A percentile compares a stretch with the other conserved stretches of the same genome.
Evolutionary conservation across 306 rosid species (phyloP).

Genomic region (Quillaja saponaria): DNA sequence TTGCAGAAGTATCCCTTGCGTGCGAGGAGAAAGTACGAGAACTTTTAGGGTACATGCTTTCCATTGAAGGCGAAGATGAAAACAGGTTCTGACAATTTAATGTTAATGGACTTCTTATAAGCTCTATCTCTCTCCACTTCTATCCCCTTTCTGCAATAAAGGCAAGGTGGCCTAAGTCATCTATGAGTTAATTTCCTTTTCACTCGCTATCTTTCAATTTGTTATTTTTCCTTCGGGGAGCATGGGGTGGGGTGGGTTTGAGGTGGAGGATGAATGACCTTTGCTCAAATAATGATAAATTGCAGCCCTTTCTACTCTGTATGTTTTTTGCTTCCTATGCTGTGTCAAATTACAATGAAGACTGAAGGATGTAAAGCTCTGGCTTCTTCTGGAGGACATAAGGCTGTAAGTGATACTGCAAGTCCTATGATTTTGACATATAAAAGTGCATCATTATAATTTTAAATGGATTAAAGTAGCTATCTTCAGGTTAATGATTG

Average conservation of each 20-base stretch:
- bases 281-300: constrained; percentile 30
- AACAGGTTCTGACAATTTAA: constrained; percentile 54
- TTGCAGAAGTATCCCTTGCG: constrained; percentile 88
- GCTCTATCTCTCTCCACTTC: neutral
- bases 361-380: constrained; percentile 70
- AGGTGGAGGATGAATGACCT: constrained; percentile 19
- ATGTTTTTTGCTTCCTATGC: constrained; percentile 86
- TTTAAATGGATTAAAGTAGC: neutral
- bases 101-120: constrained; percentile 12
- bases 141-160: too few relatives aligned
- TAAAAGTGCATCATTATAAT: neutral
- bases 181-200: too few relatives aligned
- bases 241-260: neutral
- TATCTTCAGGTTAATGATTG: constrained; percentile 1
- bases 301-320: constrained; percentile 77
- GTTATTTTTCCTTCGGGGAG: too few relatives aligned
- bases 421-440: neutral
- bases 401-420: constrained; percentile 57
- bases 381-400: constrained; percentile 68
- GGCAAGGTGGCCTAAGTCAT: too few relatives aligned
- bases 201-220: too few relatives aligned
- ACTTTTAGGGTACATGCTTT: constrained; percentile 76
- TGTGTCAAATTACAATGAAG: constrained; percentile 79
- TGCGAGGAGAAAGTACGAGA: constrained; percentile 71
- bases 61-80: constrained; percentile 84